Base-by-base conservation (phyloP, 108 stramenopile species). In the Phaeodactylum tricornutum region DNA sequence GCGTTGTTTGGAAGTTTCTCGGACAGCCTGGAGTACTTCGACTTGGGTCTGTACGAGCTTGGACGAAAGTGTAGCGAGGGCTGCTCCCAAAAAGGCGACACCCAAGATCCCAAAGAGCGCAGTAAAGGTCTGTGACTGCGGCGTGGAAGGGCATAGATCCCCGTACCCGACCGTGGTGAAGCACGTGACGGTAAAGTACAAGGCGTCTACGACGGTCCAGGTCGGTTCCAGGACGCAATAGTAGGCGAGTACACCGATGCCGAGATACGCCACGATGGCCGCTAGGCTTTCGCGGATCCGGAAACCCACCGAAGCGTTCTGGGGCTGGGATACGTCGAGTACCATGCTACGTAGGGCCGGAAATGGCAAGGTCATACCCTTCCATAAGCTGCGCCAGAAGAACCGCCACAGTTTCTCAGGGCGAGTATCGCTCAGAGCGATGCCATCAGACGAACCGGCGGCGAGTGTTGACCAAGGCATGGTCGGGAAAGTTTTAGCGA, bases 161-260 rank as follows among this genome's bases (percentile, higher is more conserved):
- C 75, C 75, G 36, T 77, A 77, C 3, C 70, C 66, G 4, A 59
- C 58, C 21, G 62, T 69, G 4, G 62, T 40, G 25, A 66, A 66
- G 6, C 50, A 47, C 16, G 65, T 65, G 38, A 58, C 62, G 22
- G 66, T 61, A 60, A 81, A 81, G 28, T 81, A 81, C 19, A 81
- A 41, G 9, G 75, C 61, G 47, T 81, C 79, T 6, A 77, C 41
- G 25, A 81, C 53, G 29, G 69, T 39, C 75, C 75, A 77, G n/a
- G n/a, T n/a, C n/a, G n/a, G n/a, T n/a, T n/a, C n/a, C 14, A 78
- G 67, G 3, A 83, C 20, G 22, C 32, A 54, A 21, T 62, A 57
- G 42, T 72, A 81, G 0, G 72, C 72, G 8, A 74, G 17, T 14
- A 70, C 72, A 30, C 79, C 75, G 17, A 74, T 23, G 0, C 50